Evolutionary conservation across 2,329 filamentous ascomycete genomes (phyloP).

Genomic region (Talaromyces sp.): DNA sequence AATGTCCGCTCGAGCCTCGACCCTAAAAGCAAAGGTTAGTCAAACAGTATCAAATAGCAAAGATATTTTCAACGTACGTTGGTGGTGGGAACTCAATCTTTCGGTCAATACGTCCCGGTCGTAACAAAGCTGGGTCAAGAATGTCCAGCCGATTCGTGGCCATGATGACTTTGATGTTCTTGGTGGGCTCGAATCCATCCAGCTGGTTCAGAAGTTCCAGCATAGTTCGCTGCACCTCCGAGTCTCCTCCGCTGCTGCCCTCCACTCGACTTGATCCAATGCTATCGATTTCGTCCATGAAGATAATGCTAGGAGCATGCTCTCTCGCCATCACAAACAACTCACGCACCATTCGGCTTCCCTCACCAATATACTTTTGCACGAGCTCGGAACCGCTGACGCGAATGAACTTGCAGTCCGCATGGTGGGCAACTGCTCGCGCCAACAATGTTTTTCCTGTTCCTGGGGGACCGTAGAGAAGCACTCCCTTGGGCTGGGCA

Average conservation of each 20-base stretch:
- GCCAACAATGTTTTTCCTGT: conserved; percentile 96
- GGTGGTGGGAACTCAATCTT: conserved; percentile 99
- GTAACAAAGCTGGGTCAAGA: conserved; percentile 86
- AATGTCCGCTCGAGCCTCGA: conserved; percentile 96
- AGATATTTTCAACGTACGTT: conserved; percentile 47
- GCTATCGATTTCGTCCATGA: conserved; percentile 99
- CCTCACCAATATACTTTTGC: conserved; percentile 99
- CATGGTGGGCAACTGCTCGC: conserved; percentile 94
- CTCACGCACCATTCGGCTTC: conserved; percentile 96
- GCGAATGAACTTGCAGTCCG: conserved; percentile 98
- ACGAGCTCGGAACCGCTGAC: conserved; percentile 95
- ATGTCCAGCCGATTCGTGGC: conserved; percentile 98
- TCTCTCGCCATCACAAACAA: conserved; percentile 99
- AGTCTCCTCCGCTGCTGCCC: conserved; percentile 90
- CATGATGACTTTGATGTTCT: conserved; percentile 99
- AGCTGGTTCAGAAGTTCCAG: conserved; percentile 96
- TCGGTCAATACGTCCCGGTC: conserved; percentile 95
- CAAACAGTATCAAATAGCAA: conserved; percentile 17
- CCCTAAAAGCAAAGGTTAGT: conserved; percentile 33
- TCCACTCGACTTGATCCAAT: conserved; percentile 97
- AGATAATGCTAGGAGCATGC: conserved; percentile 97
- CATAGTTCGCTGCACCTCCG: conserved; percentile 98
- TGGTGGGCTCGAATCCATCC: conserved; percentile 97
- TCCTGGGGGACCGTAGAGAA: conserved; percentile 93
- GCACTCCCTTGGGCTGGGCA: conserved; percentile 93